Base-by-base conservation (phyloP, 2,329 filamentous ascomycete genomes). In the Penicillium sp. region DNA sequence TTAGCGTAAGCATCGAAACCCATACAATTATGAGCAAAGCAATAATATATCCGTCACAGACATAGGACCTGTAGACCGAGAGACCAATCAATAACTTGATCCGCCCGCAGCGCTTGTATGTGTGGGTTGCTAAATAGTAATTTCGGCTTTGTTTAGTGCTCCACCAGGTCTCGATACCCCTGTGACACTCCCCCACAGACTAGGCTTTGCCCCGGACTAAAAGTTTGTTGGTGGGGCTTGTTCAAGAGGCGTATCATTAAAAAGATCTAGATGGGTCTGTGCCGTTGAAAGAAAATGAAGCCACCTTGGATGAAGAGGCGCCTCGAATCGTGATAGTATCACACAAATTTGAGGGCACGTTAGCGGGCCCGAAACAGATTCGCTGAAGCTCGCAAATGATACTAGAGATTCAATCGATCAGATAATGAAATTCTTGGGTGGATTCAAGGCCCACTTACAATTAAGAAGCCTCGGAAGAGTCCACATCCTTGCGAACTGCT, bases 401-500 rank as follows among this genome's bases (percentile, higher is more conserved):
- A 58, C 56, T 58, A 14, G 18, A 37, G 1, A 45, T 18, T 6
- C 23, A 6, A 35, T 20, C 6, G 3, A 11, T 31, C 2, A 27
- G n/a, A 29, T 18, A 18, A 18, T 11, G 33, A 9, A 8, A 4
- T 29, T 45, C 2, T 27, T 11, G 12, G n/a, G 6, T n/a, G 8
- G 25, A 0, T 26, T 8, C 14, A n/a, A 41, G 7, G 18, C n/a
- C 6, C 29, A 53, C 49, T 37, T 43, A 58, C 56, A 23, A 20
- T 3, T 37, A 3, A 58, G 46, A 8, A 58, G 49, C 27, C 49
- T 55, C 42, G 57, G 54, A 44, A 55, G 42, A 35, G 63, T 64
- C 65, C 66, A 68, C 14, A 61, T 52, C 1, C 18, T 54, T 1
- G 47, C 63, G 59, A 68, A 68, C 20, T 67, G 63, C 25, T 67